Evolutionary conservation across 306 rosid species (phyloP), one percentile per base, ranked within the genome.

Genomic region (Nissolia schottii): DNA sequence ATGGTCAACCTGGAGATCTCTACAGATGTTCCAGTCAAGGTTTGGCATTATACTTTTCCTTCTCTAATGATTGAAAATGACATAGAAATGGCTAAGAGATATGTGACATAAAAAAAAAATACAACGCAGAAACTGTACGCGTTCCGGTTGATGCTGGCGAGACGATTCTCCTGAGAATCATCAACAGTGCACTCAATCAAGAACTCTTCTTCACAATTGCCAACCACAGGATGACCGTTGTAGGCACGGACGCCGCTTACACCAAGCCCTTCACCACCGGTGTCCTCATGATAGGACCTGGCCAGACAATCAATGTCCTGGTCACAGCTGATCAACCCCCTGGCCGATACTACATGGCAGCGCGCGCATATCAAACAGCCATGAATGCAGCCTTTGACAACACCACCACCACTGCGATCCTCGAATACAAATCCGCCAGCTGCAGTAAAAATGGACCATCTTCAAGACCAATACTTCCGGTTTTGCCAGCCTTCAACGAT

Each of bases 321-420:
- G 75, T 89, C 58, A 87, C 85, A 0, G 99, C 92, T 1, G 77
- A 91, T 74, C 97, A 94, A 74, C 63, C 79, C 3, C 97, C 99
- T 0, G 95, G 89, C 20, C 82, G 64, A 10, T 91, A 94, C 86
- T 94, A 91, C 84, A 75, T 87, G 73, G 97, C 98, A 0, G 96
- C 95, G 0, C 70, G 75, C 0, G 96, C 90, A 8, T 94, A 89
- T 54, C 45, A 91, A 67, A 77, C 96, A 1, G 99, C 96, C 6
- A 77, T 68, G 83, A 93, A 93, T 23, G 95, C 93, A 6, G 7
- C 99, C 51, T 94, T 94, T 6, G 97, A 94, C 85, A 94, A 94
- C 81, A 91, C 97, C 51, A 91, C 99, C 49, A 91, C 99, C 69
- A 94, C 97, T 0, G 96, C 99, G 3, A 91, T 91, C 73, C 97